Evolutionary conservation across 164 flowering plant species (phyloP), one percentile per base, ranked within the genome.

Genomic region (Buxus sempervirens): DNA sequence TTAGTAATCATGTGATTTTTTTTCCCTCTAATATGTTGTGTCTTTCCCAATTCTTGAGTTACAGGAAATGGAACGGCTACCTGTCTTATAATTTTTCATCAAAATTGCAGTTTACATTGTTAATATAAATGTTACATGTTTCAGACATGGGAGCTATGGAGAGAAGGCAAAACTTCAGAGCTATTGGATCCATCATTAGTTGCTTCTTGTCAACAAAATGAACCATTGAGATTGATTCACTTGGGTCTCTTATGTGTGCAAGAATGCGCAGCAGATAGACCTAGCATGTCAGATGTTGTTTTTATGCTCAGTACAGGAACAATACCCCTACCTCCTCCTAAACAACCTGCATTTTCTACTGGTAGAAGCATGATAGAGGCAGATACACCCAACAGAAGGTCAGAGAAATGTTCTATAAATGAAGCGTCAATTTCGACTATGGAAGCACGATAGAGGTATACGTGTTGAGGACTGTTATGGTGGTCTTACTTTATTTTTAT

Each of bases 141-240:
- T 48, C 58, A 79, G 82, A 75, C 79, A 28, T 76, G 79, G 82
- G 48, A 66, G 22, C 22, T 76, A 54, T 73, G 76, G 77, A 65
- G 41, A 22, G 65, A 71, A 27, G 77, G 55, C 9, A 65, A 45
- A 53, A 36, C 19, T 4, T 15, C 65, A 41, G 77, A 76, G 66
- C 65, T 79, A 21, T 61, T 73, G 2, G 82, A 76, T 49, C 53
- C 67, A 19, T 25, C 55, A 9, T 24, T 72, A 20, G 51, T 32
- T n/a, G 69, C 68, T 49, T 22, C 67, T 18, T 42, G 25, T 15
- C 8, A 56, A 32, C n/a, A 12, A 12, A 13, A 36, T 21, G 71
- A 67, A 66, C 63, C 62, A 0, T 2, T 71, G 21, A 64, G 67
- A 38, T 70, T 72, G 60, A 67, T 78, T 58, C 74, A 67, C 61